Conservation (phyloP, 1,284 basidiomycete genomes). For the Moesziomyces globuligerus region DNA sequence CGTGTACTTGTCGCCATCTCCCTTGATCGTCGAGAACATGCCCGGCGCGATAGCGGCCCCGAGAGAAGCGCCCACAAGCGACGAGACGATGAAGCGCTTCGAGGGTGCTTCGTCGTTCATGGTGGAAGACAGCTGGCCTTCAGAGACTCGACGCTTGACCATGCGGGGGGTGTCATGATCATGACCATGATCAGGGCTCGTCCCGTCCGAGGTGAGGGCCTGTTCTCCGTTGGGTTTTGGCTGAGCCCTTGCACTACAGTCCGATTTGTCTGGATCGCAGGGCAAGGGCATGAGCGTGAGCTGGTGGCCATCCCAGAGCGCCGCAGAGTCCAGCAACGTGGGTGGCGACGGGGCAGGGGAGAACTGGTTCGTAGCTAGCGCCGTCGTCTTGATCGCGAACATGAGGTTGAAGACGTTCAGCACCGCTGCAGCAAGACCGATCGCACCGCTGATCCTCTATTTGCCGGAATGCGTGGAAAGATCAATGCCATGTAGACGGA, state of each 20-base stretch:
- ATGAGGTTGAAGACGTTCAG: slow-evolving; percentile 32
- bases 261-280: not conserved
- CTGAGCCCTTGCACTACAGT: too few species aligned
- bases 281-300: slow-evolving; percentile 19
- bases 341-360: slow-evolving; percentile 30
- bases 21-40: not conserved
- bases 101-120: not conserved
- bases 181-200: not conserved
- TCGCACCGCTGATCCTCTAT: slow-evolving; percentile 10
- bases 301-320: slow-evolving; percentile 19
- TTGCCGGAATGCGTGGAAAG: not conserved
- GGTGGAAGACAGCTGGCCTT: not conserved
- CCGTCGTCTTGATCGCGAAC: slow-evolving; percentile 32
- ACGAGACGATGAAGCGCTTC: slow-evolving; percentile 9
- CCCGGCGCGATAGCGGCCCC: slow-evolving; percentile 16
- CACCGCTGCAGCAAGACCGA: slow-evolving; percentile 20
- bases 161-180: too few species aligned
- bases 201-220: too few species aligned
- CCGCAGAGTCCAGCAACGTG: slow-evolving; percentile 28
- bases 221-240: too few species aligned
- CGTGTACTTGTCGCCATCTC: not conserved
- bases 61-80: not conserved
- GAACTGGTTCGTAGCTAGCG: slow-evolving; percentile 22
- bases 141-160: slow-evolving; percentile 7
- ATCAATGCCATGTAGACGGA: too few species aligned